A percentile compares a stretch with the other conserved stretches of the same genome.
These are phyloP conservation scores for Podila epigama DNA, from an alignment of 192 early-diverging fungal species.

Conservation along the genomic window DNA sequence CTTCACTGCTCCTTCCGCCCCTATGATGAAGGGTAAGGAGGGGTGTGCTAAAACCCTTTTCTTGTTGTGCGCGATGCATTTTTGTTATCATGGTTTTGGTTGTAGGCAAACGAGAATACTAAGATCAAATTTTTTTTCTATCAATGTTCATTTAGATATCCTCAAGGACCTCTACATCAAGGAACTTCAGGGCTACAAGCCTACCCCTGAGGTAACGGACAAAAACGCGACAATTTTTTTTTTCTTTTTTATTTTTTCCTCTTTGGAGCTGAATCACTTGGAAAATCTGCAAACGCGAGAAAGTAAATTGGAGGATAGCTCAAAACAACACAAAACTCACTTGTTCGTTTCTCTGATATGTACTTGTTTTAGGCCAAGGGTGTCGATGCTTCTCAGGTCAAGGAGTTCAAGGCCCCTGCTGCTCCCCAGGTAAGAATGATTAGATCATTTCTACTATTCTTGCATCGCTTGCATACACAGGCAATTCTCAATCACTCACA, in stretches of 20 bases:
- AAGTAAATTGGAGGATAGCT: too few relatives aligned
- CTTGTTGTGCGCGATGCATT: not conserved
- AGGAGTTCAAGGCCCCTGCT: constrained; percentile 31
- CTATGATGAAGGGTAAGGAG: constrained; percentile 55
- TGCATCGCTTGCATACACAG: not conserved
- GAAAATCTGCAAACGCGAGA: not conserved
- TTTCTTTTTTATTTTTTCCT: not conserved
- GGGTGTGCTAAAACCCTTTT: not conserved
- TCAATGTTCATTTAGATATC: constrained; percentile 52
- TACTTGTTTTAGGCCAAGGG: constrained; percentile 24
- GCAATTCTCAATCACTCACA: not conserved
- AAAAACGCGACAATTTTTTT: not conserved
- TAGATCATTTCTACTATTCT: too few relatives aligned
- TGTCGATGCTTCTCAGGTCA: constrained; percentile 31
- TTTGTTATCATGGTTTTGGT: not conserved
- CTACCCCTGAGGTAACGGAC: constrained; percentile 49
- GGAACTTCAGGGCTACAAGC: constrained; percentile 65
- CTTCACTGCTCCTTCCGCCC: constrained; percentile 56
- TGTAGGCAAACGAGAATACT: too few relatives aligned
- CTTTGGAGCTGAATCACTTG: not conserved
- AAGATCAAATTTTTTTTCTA: not conserved
- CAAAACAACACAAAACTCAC: not conserved
- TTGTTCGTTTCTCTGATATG: not conserved
- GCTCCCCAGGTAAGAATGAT: constrained; percentile 22
- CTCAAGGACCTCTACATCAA: constrained; percentile 58